Evolutionary conservation across 805 yeast genomes (phyloP).

Genomic region (Zygoascus flipseniorum): DNA sequence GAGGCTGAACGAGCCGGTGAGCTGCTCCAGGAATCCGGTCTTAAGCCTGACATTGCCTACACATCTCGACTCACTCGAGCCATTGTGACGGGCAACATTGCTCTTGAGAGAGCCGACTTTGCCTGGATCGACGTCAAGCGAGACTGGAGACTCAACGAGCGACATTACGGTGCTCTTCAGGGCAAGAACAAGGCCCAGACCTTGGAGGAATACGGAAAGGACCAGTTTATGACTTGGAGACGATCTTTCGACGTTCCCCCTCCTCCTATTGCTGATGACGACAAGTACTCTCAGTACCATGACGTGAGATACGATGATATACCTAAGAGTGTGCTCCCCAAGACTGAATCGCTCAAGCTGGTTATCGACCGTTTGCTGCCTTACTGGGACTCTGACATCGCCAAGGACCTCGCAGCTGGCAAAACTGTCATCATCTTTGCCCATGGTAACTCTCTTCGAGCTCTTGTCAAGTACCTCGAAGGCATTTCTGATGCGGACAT

Average conservation of each 20-base stretch:
- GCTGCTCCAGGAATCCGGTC: constrained; percentile 76
- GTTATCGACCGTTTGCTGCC: constrained; percentile 96
- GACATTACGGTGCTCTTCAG: constrained; percentile 98
- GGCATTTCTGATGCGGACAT: constrained; percentile 85
- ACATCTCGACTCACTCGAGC: constrained; percentile 92
- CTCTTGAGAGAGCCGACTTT: constrained; percentile 81
- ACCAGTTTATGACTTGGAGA: constrained; percentile 94
- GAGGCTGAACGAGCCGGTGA: constrained; percentile 95
- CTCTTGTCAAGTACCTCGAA: constrained; percentile 91
- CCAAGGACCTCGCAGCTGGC: constrained; percentile 73
- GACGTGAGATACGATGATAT: constrained; percentile 80
- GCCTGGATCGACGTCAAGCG: constrained; percentile 86
- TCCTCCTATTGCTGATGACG: constrained; percentile 70
- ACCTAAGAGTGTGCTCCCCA: constrained; percentile 82
- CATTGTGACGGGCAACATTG: constrained; percentile 94
- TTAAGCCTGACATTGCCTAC: constrained; percentile 79
- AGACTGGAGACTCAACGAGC: constrained; percentile 97
- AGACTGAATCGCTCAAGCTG: constrained; percentile 88
- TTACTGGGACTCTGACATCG: constrained; percentile 90
- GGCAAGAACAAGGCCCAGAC: constrained; percentile 97
- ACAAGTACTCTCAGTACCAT: constrained; percentile 75
- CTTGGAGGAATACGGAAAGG: constrained; percentile 77
- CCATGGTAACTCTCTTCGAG: constrained; percentile 98
- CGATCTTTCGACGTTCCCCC: constrained; percentile 97
- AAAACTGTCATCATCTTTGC: constrained; percentile 93